Evolutionary conservation across 208 protist genomes (phyloP).

Genomic region (Trypanosomatidae sp.): DNA sequence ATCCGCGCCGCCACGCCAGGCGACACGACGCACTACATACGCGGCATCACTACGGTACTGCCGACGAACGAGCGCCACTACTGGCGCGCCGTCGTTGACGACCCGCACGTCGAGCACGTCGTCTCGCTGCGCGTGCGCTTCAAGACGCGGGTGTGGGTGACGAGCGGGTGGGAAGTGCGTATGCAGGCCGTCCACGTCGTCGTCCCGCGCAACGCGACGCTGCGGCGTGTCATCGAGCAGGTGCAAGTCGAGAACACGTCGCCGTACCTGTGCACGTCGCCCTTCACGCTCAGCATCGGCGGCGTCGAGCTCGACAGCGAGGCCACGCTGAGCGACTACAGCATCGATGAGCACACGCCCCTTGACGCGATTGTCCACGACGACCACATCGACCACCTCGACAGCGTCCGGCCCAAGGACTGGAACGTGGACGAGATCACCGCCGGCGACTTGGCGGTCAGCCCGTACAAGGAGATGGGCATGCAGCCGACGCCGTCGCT

Average conservation of each 20-base stretch:
- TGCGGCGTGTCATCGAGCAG: conserved; percentile 53
- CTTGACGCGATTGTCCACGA: conserved; percentile 68
- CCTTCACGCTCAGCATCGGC: conserved; percentile 51
- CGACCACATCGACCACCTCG: conserved; percentile 50
- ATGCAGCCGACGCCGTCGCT: conserved; percentile 64
- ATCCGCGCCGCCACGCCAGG: conserved; percentile 71
- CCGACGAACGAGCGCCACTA: conserved; percentile 73
- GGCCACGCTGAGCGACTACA: conserved; percentile 33
- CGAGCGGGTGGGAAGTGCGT: conserved; percentile 62
- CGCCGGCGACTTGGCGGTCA: conserved; percentile 17
- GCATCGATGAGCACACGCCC: conserved; percentile 36
- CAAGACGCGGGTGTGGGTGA: conserved; percentile 71
- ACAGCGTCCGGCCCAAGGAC: conserved; percentile 37
- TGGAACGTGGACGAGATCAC: conserved; percentile 83
- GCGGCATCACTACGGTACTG: conserved; percentile 60
- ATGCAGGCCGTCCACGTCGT: conserved; percentile 70
- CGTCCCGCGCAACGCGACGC: conserved; percentile 38
- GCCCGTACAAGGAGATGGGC: conserved; percentile 80
- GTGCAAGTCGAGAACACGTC: conserved; percentile 72
- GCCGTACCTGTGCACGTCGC: conserved; percentile 56
- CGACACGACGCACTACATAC: conserved; percentile 74
- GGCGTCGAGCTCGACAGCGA: conserved; percentile 46
- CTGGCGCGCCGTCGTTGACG: conserved; percentile 73
- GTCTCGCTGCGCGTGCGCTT: conserved; percentile 67
- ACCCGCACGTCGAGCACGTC: conserved; percentile 57